Conservation (phyloP, 2,329 filamentous ascomycete genomes). For the Biscogniauxia mediterranea region DNA sequence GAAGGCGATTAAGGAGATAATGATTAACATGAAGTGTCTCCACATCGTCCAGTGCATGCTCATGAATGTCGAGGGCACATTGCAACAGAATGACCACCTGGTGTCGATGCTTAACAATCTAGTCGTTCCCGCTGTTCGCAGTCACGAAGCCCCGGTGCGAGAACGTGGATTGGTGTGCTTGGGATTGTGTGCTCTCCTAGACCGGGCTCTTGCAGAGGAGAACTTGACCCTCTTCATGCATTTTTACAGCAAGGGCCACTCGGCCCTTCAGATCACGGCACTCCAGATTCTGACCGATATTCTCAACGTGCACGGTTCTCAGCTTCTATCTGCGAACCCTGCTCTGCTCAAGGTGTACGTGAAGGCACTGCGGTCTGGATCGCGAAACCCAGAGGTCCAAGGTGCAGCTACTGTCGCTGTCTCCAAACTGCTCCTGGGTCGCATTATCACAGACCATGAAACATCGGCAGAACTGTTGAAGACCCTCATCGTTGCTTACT, state of each 20-base stretch:
- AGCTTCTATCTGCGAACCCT: constrained; percentile 67
- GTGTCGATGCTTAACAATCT: constrained; percentile 98
- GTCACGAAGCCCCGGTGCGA: constrained; percentile 86
- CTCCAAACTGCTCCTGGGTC: constrained; percentile 81
- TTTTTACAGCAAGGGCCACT: constrained; percentile 91
- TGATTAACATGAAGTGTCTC: constrained; percentile 97
- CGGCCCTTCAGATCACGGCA: constrained; percentile 83
- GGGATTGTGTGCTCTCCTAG: constrained; percentile 86
- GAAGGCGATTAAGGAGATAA: constrained; percentile 83
- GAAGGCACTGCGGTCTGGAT: constrained; percentile 72
- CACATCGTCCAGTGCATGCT: constrained; percentile 98
- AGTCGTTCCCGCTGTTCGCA: constrained; percentile 90
- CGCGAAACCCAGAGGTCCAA: constrained; percentile 71
- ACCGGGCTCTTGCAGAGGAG: constrained; percentile 86
- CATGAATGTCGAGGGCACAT: constrained; percentile 81
- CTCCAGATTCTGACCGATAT: constrained; percentile 93
- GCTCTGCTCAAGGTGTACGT: constrained; percentile 82
- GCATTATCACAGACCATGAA: constrained; percentile 69
- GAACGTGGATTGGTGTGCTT: constrained; percentile 88
- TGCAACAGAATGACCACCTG: constrained; percentile 88
- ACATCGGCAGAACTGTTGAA: constrained; percentile 74
- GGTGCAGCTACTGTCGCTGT: constrained; percentile 77
- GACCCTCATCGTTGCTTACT: constrained; percentile 81
- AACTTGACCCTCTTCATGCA: constrained; percentile 93
- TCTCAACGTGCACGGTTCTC: constrained; percentile 79